Percentiles rank a stretch among this genome's conserved stretches.
Evolutionary conservation across 345 rosid species (phyloP).

Genomic region (Eucalyptus camaldulensis): DNA sequence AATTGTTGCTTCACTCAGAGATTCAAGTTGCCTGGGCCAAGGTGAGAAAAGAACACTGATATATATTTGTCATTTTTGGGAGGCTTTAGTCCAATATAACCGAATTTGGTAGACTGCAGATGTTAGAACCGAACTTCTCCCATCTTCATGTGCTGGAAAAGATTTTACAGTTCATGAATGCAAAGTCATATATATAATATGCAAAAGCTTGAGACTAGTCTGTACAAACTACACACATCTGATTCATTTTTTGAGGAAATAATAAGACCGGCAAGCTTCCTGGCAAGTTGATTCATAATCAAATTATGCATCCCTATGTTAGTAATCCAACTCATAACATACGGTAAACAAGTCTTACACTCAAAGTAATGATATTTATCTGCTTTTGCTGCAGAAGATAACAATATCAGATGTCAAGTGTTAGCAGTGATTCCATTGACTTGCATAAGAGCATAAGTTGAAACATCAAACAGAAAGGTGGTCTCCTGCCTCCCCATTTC

Average conservation of each 20-base stretch:
- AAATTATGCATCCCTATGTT: neutral
- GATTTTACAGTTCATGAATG: neutral
- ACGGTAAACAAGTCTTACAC: no score
- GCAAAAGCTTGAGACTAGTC: neutral
- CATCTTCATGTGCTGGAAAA: neutral
- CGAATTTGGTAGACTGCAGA: neutral
- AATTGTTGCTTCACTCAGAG: no score
- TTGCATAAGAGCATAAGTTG: no score
- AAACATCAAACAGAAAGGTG: no score
- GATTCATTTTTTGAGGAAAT: neutral
- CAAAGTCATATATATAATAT: no score
- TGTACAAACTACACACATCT: no score
- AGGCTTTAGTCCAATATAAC: neutral
- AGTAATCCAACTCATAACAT: neutral
- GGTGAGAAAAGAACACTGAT: no score
- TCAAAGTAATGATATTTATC: no score
- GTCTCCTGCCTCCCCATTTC: neutral
- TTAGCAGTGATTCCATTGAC: no score
- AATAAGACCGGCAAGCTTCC: neutral
- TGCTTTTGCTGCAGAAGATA: no score
- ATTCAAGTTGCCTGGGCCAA: neutral
- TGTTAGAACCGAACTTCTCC: neutral
- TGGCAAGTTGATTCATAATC: neutral
- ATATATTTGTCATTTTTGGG: neutral
- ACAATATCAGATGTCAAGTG: no score